phyloP scores from a whole-genome alignment of 345 rosid genomes.

The Salix koriyanagi region DNA sequence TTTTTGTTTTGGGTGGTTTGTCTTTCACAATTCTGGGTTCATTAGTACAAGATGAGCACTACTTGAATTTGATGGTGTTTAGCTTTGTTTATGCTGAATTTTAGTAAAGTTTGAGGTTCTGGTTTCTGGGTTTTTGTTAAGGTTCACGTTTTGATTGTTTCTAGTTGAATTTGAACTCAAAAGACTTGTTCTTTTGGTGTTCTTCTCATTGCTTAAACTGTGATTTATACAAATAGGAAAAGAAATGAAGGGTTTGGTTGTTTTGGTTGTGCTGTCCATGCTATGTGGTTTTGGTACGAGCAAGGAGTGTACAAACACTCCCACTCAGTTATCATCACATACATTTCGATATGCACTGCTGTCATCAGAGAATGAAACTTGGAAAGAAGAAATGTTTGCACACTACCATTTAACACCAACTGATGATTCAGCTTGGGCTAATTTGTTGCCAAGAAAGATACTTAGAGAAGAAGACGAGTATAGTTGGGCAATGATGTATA shows the following conservation, averaged over 20 bases:
- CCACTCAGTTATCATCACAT: slow-evolving; percentile 59
- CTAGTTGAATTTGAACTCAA: background rate
- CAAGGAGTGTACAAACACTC: slow-evolving; percentile 86
- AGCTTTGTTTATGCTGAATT: background rate
- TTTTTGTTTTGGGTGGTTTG: background rate
- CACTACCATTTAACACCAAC: slow-evolving; percentile 81
- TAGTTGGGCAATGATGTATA: slow-evolving; percentile 67
- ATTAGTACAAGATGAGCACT: background rate
- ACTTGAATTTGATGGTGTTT: background rate
- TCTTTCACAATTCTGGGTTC: background rate
- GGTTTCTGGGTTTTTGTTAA: slow-evolving; percentile 20
- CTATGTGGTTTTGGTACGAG: slow-evolving; percentile 26
- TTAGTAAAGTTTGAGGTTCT: slow-evolving; percentile 4
- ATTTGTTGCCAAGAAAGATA: slow-evolving; percentile 64
- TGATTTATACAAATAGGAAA: background rate
- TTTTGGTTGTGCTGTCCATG: slow-evolving; percentile 15
- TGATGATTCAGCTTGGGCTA: slow-evolving; percentile 77
- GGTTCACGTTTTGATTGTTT: background rate
- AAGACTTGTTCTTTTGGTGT: background rate
- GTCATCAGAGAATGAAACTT: slow-evolving; percentile 57
- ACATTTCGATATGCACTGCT: slow-evolving; percentile 59
- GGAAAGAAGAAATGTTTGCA: slow-evolving; percentile 61
- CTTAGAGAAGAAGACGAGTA: slow-evolving; percentile 60
- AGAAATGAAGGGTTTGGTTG: slow-evolving; percentile 30
- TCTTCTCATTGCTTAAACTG: background rate